Base-by-base conservation (phyloP, 2,329 filamentous ascomycete species). In the Colletotrichum simmondsii region DNA sequence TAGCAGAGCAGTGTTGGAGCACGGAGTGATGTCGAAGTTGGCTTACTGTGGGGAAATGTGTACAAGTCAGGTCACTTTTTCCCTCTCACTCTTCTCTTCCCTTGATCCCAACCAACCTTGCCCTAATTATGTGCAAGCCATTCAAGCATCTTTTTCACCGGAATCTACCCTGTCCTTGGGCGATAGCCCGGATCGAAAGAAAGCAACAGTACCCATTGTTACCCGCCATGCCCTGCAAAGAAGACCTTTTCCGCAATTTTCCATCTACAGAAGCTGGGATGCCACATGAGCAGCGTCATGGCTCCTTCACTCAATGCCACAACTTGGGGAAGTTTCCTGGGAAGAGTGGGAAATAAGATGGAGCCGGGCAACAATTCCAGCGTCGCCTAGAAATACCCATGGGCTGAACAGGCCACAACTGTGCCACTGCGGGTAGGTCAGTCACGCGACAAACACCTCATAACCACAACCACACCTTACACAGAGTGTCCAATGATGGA, bases 381-480 rank as follows among this genome's bases (percentile, higher is more conserved):
- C 19, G 42, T 63, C 28, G 26, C 24, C 30, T 57, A 32, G 62
- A 24, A 62, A 26, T 32, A 65, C 24, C 19, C 26, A 54, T 60
- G 65, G 46, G 37, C 53, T 37, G 24, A 70, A 72, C 66, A 70
- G 60, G 70, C 66, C 67, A 70, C 59, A 64, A 58, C 66, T 72
- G 70, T 72, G 60, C 70, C 60, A 61, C 60, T 70, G 70, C 59
- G 28, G 70, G 35, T 57, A 60, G 60, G 14, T 46, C 35, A 56
- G 70, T 72, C 70, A 72, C 70, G 70, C 70, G 70, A 72, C 70
- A 61, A 72, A 72, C 66, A 64, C 66, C 54, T 69, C 66, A 65
- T 70, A 54, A 42, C 66, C 37, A 22, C 60, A 19, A 19, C 7
- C 24, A 42, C 60, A n/a, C 53, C 28, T 12, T 19, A 42, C 60